Evolutionary conservation across 331 rosid species (phyloP), one percentile per base, ranked within the genome.

Genomic region (Telfairia occidentalis): DNA sequence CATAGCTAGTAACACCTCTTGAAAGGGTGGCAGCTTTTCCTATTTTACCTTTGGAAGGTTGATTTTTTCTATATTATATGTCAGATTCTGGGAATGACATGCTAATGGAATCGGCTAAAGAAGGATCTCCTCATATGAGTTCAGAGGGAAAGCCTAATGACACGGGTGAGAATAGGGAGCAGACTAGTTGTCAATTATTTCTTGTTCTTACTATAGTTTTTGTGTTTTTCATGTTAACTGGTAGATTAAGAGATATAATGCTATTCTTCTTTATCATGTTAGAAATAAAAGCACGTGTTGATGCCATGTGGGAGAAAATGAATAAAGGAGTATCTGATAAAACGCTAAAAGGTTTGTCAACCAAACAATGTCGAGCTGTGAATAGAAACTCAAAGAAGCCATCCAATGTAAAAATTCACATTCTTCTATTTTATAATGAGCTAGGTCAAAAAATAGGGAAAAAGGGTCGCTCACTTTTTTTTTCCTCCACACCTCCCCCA

Each of bases 241-340:
- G 7, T 32, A 5, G 45, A 61, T 59, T 43, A 45, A 43, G 72
- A n/a, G 42, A 13, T 76, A 12, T 16, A 16, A 72, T 73, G 61
- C 45, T 70, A 53, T 49, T 50, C 53, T 23, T 43, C 42, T 78
- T 79, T 13, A 34, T 79, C 40, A 60, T 84, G 60, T 59, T 80
- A 91, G 97, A 85, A 76, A 76, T 76, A 74, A 95, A 95, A 80
- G 85, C 90, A 60, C 90, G 88, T 78, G 98, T 85, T 53, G 92
- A 91, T 87, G 89, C 89, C 3, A 75, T 89, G 90, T 95, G 97
- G 98, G 92, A 86, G 85, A 87, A 85, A 80, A 95, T 95, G 99
- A 82, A 90, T 78, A 95, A 91, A 85, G 99, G 99, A 67, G 80
- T 90, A 54, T 84, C 97, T 40, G 84, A 70, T 35, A 81, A 92